These are phyloP conservation scores for Telfairia occidentalis DNA, from an alignment of 331 rosid species.

Conservation along the genomic window DNA sequence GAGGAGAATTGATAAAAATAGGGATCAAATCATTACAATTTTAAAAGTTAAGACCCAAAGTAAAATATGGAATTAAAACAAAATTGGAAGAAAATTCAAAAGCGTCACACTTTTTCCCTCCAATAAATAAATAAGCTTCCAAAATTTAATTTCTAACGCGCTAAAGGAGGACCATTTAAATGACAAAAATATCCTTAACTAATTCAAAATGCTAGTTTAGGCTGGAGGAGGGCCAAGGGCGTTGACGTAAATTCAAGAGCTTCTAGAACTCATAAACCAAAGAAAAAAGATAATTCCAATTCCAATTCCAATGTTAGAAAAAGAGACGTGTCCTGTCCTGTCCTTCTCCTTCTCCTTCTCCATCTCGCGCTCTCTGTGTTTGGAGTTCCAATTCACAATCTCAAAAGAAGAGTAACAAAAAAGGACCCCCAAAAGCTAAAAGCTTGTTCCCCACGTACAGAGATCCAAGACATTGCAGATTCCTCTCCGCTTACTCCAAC, in stretches of 20 bases:
- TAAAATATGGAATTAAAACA: background rate
- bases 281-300: background rate
- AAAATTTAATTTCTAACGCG: background rate
- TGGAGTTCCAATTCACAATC: slow-evolving; percentile 2
- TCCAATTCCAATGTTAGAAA: background rate
- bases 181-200: background rate
- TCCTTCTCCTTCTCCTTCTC: background rate
- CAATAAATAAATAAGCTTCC: background rate
- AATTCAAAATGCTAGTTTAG: background rate
- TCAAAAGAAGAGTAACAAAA: background rate
- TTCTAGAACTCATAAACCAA: background rate
- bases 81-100: background rate
- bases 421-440: background rate
- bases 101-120: background rate
- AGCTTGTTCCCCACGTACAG: background rate
- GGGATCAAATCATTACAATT: no score
- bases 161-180: background rate
- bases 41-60: background rate
- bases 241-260: background rate
- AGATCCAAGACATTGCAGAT: background rate
- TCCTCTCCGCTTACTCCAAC: background rate
- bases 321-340: background rate
- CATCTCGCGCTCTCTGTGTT: no score
- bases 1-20: no score
- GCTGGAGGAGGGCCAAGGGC: background rate